Conservation (phyloP, 305 asterid genomes). For the Solanum hybrid region DNA sequence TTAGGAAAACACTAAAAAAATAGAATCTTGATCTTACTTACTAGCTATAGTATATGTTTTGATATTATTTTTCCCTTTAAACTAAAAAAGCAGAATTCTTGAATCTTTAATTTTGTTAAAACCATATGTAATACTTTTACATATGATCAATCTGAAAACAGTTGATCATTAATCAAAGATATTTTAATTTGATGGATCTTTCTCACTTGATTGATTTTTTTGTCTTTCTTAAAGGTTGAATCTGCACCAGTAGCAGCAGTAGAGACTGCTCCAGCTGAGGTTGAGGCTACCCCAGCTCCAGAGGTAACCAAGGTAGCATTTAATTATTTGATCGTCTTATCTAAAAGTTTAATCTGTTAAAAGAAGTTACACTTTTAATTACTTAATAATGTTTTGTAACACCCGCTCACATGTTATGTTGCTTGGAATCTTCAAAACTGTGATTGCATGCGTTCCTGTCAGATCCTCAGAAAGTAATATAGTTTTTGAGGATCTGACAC, state of each 20-base stretch:
- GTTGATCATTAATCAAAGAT: not conserved
- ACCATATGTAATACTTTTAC: not conserved
- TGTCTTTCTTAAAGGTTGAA: not conserved
- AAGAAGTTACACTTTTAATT: not conserved
- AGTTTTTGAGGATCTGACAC: not conserved
- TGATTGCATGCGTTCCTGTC: not conserved
- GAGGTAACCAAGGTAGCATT: not conserved
- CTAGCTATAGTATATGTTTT: not conserved
- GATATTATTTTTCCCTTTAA: not conserved
- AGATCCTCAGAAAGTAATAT: not conserved
- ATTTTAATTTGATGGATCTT: not conserved
- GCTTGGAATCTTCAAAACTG: not conserved
- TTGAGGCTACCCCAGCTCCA: not conserved
- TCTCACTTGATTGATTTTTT: not conserved
- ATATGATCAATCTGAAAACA: not conserved
- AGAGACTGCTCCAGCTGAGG: not conserved
- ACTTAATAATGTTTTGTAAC: not conserved
- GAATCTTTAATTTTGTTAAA: not conserved
- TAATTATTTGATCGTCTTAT: not conserved
- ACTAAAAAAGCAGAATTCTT: not conserved
- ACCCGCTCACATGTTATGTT: not conserved
- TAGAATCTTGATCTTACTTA: not conserved
- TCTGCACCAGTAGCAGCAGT: constrained; percentile 5
- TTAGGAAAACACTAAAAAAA: not conserved
- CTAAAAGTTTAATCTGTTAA: not conserved